A percentile compares a stretch with the other conserved stretches of the same genome.
phyloP scores from a whole-genome alignment of 768 basidiomycete species.

The Phanerochaete carnosa region DNA sequence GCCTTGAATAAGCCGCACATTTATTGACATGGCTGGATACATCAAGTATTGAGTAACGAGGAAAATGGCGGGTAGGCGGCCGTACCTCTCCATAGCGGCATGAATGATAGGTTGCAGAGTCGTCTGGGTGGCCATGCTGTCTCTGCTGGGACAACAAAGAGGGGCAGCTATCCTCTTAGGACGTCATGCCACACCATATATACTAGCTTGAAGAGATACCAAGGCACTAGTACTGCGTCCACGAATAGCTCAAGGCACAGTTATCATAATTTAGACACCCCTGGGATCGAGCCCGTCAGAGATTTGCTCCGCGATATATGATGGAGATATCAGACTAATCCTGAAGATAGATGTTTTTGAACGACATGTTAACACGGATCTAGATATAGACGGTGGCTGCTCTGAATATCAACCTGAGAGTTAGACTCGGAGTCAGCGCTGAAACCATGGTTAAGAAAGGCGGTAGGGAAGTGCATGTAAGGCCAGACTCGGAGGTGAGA shows the following conservation, averaged over 20 bases:
- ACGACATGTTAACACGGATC: no score
- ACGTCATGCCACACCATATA: neutral
- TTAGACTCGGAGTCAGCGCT: no score
- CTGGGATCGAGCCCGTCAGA: neutral
- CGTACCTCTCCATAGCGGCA: slow-evolving; percentile 1
- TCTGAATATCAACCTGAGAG: no score
- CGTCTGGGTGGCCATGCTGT: neutral
- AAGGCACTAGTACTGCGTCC: neutral
- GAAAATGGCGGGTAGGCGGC: no score
- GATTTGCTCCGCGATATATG: neutral
- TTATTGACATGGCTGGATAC: slow-evolving; percentile 4
- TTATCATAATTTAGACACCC: neutral
- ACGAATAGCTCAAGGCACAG: neutral
- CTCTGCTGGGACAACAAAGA: neutral
- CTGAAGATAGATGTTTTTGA: no score
- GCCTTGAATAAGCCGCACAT: slow-evolving; percentile 3
- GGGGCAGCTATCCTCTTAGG: neutral
- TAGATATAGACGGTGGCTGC: no score
- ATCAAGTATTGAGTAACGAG: neutral
- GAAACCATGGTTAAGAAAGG: no score
- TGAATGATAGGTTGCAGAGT: neutral
- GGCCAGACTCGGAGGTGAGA: no score
- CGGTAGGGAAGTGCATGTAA: no score
- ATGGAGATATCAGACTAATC: neutral
- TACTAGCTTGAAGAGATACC: neutral